Base-by-base conservation (phyloP, 805 yeast species). In the Lachancea meyersii region DNA sequence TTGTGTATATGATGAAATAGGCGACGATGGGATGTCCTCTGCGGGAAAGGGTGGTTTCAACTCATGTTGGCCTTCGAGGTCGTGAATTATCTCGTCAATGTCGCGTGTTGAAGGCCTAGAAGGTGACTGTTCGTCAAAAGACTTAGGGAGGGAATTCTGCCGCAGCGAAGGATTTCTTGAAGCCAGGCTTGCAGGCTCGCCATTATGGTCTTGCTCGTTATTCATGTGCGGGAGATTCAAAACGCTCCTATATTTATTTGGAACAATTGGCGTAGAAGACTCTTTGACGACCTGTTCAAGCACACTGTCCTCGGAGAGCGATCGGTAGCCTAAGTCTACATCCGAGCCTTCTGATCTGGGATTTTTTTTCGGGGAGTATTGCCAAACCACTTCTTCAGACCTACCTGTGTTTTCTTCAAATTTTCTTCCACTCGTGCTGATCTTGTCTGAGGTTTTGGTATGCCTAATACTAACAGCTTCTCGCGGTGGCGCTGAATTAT, bases 321-420 rank as follows among this genome's bases (percentile, higher is more conserved):
- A 38, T 16, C 30, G 34, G 28, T 22, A 33, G 6, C 36, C 31
- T 24, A 16, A 28, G 8, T 38, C 41, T n/a, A 17, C 8, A 5
- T 34, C 40, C 3, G 41, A 36, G 28, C 16, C 21, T 18, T 49
- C 57, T 2, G 48, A 43, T 4, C 34, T 32, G 24, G 44, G 49
- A 20, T 44, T 48, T 19, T 46, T 40, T 2, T 24, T 30, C 2
- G 67, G 67, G 6, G 57, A 54, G 35, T 58, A 58, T 14, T 49
- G 50, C 67, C 67, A 62, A 8, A 61, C 53, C 2, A 62, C 64
- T 41, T 58, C 60, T 33, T 61, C 64, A 11, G 58, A 36, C 18
- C 52, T 50, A 1, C 44, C 47, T 16, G 21, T n/a, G 8, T 48
- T 47, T 13, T 33, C 32, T 5, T 14, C 11, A 10, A 27, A n/a